Conservation (phyloP, 2,329 filamentous ascomycete species). For the Graphilbum ipis-grandicollis region DNA sequence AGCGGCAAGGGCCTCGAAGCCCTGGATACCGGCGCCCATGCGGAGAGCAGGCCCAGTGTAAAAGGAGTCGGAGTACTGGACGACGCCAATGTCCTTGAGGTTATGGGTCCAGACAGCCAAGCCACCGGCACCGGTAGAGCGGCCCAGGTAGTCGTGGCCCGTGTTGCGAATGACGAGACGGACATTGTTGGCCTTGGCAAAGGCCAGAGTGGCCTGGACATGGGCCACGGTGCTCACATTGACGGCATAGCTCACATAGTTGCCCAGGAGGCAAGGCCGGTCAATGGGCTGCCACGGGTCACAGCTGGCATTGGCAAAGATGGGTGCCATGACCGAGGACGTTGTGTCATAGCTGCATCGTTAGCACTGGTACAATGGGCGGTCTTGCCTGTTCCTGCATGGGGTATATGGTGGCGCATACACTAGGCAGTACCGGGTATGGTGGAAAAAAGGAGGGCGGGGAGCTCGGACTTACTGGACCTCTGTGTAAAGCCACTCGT, state of each 20-base stretch:
- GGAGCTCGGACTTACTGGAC: conserved; percentile 1
- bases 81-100: background rate
- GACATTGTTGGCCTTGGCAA: conserved; percentile 28
- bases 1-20: conserved; percentile 32
- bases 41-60: conserved; percentile 10
- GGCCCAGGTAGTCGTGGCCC: conserved; percentile 39
- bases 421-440: no score
- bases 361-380: no score
- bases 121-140: conserved; percentile 42
- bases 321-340: conserved; percentile 3
- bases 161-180: conserved; percentile 38
- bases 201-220: conserved; percentile 16
- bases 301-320: conserved; percentile 5
- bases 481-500: background rate
- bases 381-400: no score
- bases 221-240: conserved; percentile 10
- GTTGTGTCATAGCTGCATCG: conserved; percentile 8
- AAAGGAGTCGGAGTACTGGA: background rate
- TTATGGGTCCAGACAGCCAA: conserved; percentile 37
- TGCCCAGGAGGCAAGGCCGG: conserved; percentile 20
- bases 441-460: no score
- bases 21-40: conserved; percentile 31
- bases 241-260: conserved; percentile 18
- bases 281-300: conserved; percentile 9
- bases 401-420: no score